A percentile compares a stretch with the other conserved stretches of the same genome.
Evolutionary conservation across 805 yeast species (phyloP).

Genomic region (Candida dajiaensis): DNA sequence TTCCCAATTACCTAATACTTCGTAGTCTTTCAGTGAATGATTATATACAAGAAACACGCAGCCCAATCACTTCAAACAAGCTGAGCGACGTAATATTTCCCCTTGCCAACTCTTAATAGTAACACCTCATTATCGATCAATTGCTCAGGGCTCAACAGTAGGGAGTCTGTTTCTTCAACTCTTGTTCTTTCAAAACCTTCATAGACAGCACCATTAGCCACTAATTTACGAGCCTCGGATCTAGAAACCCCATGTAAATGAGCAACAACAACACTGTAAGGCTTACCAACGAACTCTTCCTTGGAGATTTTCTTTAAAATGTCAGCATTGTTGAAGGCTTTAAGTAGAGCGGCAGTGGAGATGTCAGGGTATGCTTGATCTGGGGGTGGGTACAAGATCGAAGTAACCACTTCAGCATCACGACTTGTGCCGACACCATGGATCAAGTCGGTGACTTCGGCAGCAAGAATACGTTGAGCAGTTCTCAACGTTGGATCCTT

Average conservation of each 20-base stretch:
- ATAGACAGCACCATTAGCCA: conserved; percentile 70
- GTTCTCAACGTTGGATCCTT: conserved; percentile 54
- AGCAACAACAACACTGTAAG: conserved; percentile 49
- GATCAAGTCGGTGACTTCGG: conserved; percentile 79
- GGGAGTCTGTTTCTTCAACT: conserved; percentile 42
- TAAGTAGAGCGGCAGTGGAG: conserved; percentile 42
- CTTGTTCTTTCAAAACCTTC: conserved; percentile 55
- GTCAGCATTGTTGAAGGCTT: conserved; percentile 53
- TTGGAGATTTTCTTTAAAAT: conserved; percentile 37
- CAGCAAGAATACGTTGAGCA: conserved; percentile 76
- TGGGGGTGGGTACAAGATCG: conserved; percentile 57
- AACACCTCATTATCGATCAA: conserved; percentile 56
- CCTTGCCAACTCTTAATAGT: conserved; percentile 71
- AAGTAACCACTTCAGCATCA: conserved; percentile 60
- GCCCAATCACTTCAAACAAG: conserved; percentile 2
- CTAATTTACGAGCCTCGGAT: conserved; percentile 53
- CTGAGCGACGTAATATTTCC: conserved; percentile 53
- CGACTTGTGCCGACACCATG: conserved; percentile 79
- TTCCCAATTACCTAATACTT: background rate
- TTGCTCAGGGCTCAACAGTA: conserved; percentile 42
- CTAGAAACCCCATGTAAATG: conserved; percentile 42
- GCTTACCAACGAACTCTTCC: conserved; percentile 31
- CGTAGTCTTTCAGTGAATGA: background rate
- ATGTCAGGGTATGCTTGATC: conserved; percentile 43
- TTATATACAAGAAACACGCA: background rate